Evolutionary conservation across 1,284 basidiomycete species (phyloP).

Genomic region (Ceratobasidium sp.): DNA sequence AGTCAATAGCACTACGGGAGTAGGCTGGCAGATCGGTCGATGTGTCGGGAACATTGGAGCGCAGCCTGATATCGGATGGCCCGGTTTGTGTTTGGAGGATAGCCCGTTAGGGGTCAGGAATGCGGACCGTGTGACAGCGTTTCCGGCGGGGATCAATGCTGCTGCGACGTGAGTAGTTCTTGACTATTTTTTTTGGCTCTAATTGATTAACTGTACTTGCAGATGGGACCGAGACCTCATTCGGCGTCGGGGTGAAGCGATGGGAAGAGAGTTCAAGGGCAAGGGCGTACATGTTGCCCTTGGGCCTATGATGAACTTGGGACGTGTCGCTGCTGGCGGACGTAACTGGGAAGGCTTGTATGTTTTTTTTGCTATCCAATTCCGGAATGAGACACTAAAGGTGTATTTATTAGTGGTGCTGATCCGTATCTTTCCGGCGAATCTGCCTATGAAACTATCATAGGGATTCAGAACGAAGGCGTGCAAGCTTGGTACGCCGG

Average conservation of each 20-base stretch:
- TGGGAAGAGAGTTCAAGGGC: conserved; percentile 76
- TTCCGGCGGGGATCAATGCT: conserved; percentile 79
- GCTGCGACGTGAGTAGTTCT: conserved; percentile 68
- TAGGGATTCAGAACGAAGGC: conserved; percentile 72
- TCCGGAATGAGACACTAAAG: too few species aligned
- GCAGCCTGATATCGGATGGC: too few species aligned
- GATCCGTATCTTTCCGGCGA: conserved; percentile 76
- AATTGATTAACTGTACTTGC: conserved; percentile 18
- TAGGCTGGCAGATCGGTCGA: conserved; percentile 44
- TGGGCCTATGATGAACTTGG: conserved; percentile 37
- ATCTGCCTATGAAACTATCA: conserved; percentile 66
- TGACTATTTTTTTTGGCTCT: background rate
- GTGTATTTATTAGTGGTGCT: too few species aligned
- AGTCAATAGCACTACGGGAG: conserved; percentile 49
- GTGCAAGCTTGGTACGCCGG: conserved; percentile 64
- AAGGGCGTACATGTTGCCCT: conserved; percentile 77
- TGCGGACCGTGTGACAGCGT: too few species aligned
- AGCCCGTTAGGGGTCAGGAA: too few species aligned
- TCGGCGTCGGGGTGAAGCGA: conserved; percentile 70
- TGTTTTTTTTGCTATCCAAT: too few species aligned
- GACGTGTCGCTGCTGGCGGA: conserved; percentile 60
- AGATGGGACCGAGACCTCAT: conserved; percentile 78
- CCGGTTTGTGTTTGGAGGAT: too few species aligned
- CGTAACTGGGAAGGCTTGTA: conserved; percentile 81
- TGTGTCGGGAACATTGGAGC: too few species aligned